Conservation (phyloP, 805 yeast genomes). For the Candida stauntonica region DNA sequence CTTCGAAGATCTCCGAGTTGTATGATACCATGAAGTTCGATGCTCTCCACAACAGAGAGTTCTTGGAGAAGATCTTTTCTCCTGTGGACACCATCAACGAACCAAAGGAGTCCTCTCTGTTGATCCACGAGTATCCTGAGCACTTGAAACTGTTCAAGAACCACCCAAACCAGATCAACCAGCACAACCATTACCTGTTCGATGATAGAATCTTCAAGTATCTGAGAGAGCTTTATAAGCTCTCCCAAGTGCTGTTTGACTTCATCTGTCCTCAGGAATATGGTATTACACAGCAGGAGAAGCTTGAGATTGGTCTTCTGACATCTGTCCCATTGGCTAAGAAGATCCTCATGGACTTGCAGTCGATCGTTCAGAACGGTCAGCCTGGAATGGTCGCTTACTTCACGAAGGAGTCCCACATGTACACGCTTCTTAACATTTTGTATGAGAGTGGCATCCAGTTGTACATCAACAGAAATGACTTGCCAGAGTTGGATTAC, state of each 20-base stretch:
- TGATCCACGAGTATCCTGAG: slow-evolving; percentile 28
- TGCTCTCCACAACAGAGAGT: slow-evolving; percentile 91
- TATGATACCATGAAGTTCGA: slow-evolving; percentile 99
- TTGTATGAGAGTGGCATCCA: slow-evolving; percentile 90
- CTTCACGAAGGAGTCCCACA: slow-evolving; percentile 96
- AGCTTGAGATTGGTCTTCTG: slow-evolving; percentile 89
- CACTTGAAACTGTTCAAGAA: slow-evolving; percentile 25
- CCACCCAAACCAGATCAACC: slow-evolving; percentile 10
- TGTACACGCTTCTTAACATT: slow-evolving; percentile 86
- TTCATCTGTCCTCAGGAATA: slow-evolving; percentile 98
- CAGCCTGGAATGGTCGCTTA: slow-evolving; percentile 83
- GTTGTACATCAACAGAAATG: slow-evolving; percentile 92
- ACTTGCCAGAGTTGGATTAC: slow-evolving; percentile 93
- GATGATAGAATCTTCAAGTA: slow-evolving; percentile 77
- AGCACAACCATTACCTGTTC: slow-evolving; percentile 47
- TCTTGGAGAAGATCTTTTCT: slow-evolving; percentile 76
- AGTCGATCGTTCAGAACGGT: slow-evolving; percentile 71
- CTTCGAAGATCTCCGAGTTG: slow-evolving; percentile 91
- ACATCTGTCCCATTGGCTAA: slow-evolving; percentile 92
- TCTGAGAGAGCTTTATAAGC: slow-evolving; percentile 80
- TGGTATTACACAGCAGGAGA: slow-evolving; percentile 93
- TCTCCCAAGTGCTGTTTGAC: slow-evolving; percentile 91
- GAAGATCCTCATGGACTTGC: slow-evolving; percentile 77
- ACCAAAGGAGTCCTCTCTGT: slow-evolving; percentile 25
- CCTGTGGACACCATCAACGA: slow-evolving; percentile 46